Evolutionary conservation across 768 basidiomycete species (phyloP), one percentile per base, ranked within the genome.

Genomic region (Porpolomopsis calyptriformis): DNA sequence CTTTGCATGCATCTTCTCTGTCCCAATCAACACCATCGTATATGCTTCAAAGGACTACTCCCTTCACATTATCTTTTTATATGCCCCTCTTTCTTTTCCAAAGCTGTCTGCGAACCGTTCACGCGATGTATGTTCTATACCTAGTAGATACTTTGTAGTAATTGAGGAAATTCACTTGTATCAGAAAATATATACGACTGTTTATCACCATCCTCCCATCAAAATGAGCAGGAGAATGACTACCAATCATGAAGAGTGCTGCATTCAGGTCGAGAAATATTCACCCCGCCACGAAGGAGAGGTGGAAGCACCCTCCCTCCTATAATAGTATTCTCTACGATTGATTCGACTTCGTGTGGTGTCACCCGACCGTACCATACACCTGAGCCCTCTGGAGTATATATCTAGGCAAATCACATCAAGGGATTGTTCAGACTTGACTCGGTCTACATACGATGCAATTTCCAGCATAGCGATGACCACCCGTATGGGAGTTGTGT

Each of bases 351-450:
- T 57, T 94, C 86, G 58, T 90, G 84, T 6, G 93, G 82, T 20
- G 85, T 84, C 4, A 96, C 91, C 20, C 94, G 81, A 18, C 94
- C 94, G 56, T 97, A 97, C 82, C 91, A 97, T 23, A 97, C 74
- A 31, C 81, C 79, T 19, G 85, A 76, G 18, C 92, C 92, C 47
- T 79, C 74, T 0, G 92, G 91, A 38, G 80, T 87, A 62, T 88
- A 82, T 57, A 97, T 87, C 85, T 92, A 55, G 8, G 35, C 31
- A 49, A 33, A 25, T 49, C 45, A 50, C 16, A 40, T 40, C 18
- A 33, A 41, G 26, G n/a, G n/a, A n/a, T n/a, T n/a, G n/a, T n/a
- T n/a, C n/a, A n/a, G n/a, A n/a, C n/a, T n/a, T n/a, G n/a, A n/a
- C n/a, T n/a, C n/a, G n/a, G n/a, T n/a, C n/a, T 33, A 77, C 89